These are phyloP conservation scores for Evernia prunastri DNA, from an alignment of 495 filamentous ascomycete genomes.

Conservation along the genomic window DNA sequence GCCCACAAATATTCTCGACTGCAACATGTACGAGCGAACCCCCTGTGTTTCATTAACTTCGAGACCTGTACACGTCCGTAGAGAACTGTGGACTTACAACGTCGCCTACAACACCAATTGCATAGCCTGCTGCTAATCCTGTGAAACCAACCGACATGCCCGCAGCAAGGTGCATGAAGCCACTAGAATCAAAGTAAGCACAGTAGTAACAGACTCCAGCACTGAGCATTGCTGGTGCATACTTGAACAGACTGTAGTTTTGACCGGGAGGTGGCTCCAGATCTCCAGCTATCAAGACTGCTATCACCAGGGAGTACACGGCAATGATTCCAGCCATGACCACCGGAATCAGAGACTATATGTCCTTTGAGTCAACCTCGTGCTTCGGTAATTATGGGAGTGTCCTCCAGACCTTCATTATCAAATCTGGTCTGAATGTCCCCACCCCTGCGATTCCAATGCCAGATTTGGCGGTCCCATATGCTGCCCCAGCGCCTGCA, in stretches of 20 bases:
- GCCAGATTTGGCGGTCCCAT: constrained; percentile 94
- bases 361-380: constrained; percentile 26
- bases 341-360: constrained; percentile 83
- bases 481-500: constrained; percentile 84
- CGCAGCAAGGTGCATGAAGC: constrained; percentile 87
- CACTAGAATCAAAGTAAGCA: constrained; percentile 43
- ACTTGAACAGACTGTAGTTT: constrained; percentile 78
- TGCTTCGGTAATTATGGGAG: not conserved
- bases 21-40: constrained; percentile 89
- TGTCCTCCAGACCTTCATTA: constrained; percentile 78
- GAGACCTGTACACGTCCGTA: constrained; percentile 1
- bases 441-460: constrained; percentile 95
- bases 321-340: constrained; percentile 99
- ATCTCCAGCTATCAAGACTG: constrained; percentile 86
- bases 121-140: constrained; percentile 92
- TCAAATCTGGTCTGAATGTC: constrained; percentile 85
- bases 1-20: constrained; percentile 91
- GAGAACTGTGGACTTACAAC: constrained; percentile 41
- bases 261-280: constrained; percentile 57
- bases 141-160: constrained; percentile 89
- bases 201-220: not conserved
- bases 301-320: constrained; percentile 93
- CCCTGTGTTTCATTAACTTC: constrained; percentile 48
- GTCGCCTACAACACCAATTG: constrained; percentile 93
- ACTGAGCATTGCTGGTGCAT: too few relatives aligned